Base-by-base conservation (phyloP, 192 early-diverging fungal species). In the Mortierella claussenii region DNA sequence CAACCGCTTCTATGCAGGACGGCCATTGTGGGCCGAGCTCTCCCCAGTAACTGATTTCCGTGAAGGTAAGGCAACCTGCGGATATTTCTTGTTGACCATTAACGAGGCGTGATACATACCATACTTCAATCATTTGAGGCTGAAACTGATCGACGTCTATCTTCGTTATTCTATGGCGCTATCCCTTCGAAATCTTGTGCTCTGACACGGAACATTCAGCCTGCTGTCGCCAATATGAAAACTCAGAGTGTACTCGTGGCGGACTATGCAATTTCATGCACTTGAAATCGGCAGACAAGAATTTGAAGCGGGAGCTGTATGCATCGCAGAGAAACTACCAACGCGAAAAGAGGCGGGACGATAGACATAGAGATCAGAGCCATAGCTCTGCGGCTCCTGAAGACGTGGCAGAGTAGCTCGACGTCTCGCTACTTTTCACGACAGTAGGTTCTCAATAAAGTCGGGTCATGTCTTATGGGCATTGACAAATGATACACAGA, bases 181-280 rank as follows among this genome's bases (percentile, higher is more conserved):
- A n/a, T n/a, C n/a, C n/a, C n/a, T n/a, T n/a, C n/a, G n/a, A n/a
- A n/a, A n/a, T n/a, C n/a, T n/a, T n/a, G n/a, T n/a, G n/a, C n/a
- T n/a, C n/a, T n/a, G n/a, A n/a, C n/a, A n/a, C n/a, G n/a, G n/a
- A 45, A 45, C 20, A 4, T 30, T 26, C 8, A 76, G 97, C 97
- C 2, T 97, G 95, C 79, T 99, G 97, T 79, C 89, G 96, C 30
- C 97, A 98, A 79, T 92, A 99, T 79, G 97, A 99, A 69, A 95
- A 86, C 46, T 83, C 89, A 55, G 94, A 97, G 79, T 99, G 97
- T 84, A 94, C 90, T 68, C 92, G 96, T 15, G 96, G 96, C 27
- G 97, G 97, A 9, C 91, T 96, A 65, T 99, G 98, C 84, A 99
- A 98, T 82, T 99, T 99, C 85, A 98, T 99, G 98, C 98, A 99